Evolutionary conservation across 345 rosid genomes (phyloP), one percentile per base, ranked within the genome.

Genomic region (Linum trigynum): DNA sequence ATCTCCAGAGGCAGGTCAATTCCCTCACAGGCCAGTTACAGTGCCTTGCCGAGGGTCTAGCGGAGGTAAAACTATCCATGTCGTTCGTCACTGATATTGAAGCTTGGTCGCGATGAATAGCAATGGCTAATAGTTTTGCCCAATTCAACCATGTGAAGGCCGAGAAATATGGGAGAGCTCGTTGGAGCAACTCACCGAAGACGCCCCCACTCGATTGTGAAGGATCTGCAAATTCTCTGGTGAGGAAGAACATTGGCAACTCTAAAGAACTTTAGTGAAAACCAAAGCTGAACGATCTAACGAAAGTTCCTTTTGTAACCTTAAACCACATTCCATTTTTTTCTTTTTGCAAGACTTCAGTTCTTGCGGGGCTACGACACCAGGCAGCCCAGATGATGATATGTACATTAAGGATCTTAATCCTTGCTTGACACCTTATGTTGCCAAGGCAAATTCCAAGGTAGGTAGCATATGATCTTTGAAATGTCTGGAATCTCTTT

Each of bases 1-100:
- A 75, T 70, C 88, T 92, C 16, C 97, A 90, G 66, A 82, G 76
- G 63, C 97, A 92, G 82, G 95, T 88, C 66, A 73, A 85, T 67
- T 92, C 95, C 67, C 97, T 90, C 63, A 88, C 92, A 37, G 92
- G 84, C 48, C 96, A 90, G 78, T 86, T 92, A 65, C 94, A 90
- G 45, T 79, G 76, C 77, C 81, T 90, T 12, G 97, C 92, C 2
- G 81, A 84, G 58, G 97, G 84, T 74, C 84, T 90, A 55, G 91
- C 96, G 9, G 84, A 88, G 97, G 96, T 89, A 76, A 23, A 0
- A 43, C 9, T 23, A 23, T 23, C 32, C 32, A 23, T 23, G 32
- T 23, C 56, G 39, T 60, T 23, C 35, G 38, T n/a, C 37, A 39
- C 38, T 32, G 7, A 7, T 10, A 15, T 56, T 23, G 32, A 15